Percentiles rank a stretch among this genome's conserved stretches.
phyloP scores from a whole-genome alignment of 768 basidiomycete species.

The Fistulinella prunicolor region DNA sequence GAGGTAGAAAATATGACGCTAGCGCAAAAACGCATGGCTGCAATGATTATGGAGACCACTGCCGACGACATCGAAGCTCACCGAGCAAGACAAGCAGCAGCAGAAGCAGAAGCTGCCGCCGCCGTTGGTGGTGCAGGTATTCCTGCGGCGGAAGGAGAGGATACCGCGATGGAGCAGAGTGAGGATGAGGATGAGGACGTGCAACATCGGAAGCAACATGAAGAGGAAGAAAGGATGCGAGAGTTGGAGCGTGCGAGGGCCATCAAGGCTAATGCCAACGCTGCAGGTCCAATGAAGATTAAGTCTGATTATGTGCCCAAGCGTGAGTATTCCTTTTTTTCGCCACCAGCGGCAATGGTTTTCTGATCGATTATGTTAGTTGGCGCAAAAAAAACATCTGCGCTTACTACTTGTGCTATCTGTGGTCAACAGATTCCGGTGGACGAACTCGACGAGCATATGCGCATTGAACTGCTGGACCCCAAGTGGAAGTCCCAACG shows the following conservation, averaged over 20 bases:
- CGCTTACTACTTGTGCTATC: conserved; percentile 85
- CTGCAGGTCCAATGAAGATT: conserved; percentile 86
- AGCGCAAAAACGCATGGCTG: conserved; percentile 96
- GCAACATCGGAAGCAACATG: conserved; percentile 54
- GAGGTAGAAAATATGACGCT: conserved; percentile 96
- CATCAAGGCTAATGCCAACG: conserved; percentile 75
- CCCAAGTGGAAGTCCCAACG: conserved; percentile 98
- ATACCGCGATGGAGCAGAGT: conserved; percentile 75
- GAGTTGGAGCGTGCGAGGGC: conserved; percentile 77
- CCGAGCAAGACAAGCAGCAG: conserved; percentile 77
- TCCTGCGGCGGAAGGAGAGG: conserved; percentile 45
- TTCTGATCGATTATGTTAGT: conserved; percentile 41
- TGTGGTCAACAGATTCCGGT: conserved; percentile 96
- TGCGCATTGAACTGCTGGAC: conserved; percentile 96
- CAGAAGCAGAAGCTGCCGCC: conserved; percentile 79
- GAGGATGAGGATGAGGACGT: conserved; percentile 78
- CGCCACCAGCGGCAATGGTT: neutral
- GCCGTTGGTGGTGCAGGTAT: conserved; percentile 66
- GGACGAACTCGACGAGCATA: conserved; percentile 94
- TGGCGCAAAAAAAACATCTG: conserved; percentile 55
- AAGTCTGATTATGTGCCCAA: conserved; percentile 95
- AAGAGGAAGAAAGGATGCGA: conserved; percentile 65
- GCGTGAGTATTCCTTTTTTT: conserved; percentile 49
- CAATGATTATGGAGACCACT: conserved; percentile 96
- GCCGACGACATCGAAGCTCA: conserved; percentile 83